Percentiles rank a stretch among this genome's conserved stretches.
These are phyloP conservation scores for Cardamine occulta DNA, from an alignment of 345 rosid species.

Conservation along the genomic window DNA sequence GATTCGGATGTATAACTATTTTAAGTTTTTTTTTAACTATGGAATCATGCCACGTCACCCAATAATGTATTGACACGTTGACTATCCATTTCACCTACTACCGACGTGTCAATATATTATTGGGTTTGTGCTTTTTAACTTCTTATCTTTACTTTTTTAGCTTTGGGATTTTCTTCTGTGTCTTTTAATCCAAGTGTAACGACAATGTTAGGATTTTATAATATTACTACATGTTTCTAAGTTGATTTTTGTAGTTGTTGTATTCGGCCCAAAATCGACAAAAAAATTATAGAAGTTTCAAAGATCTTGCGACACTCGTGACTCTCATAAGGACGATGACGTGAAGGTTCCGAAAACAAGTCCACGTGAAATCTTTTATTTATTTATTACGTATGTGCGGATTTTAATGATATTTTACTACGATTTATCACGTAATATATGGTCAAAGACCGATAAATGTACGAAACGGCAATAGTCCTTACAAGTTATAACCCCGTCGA, in stretches of 20 bases:
- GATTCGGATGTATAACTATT: conserved; percentile 6
- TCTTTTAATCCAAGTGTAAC: conserved; percentile 29
- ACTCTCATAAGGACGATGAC: conserved; percentile 38
- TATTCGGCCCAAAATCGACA: conserved; percentile 21
- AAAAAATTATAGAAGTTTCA: conserved; percentile 8
- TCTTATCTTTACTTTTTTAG: conserved; percentile 15
- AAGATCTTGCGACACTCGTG: conserved; percentile 43
- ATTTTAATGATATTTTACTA: not conserved
- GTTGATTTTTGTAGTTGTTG: conserved; percentile 5
- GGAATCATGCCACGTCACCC: conserved; percentile 34
- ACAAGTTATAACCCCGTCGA: not conserved
- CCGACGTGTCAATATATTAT: conserved; percentile 43
- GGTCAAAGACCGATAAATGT: conserved; percentile 6
- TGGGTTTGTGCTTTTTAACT: conserved; percentile 40
- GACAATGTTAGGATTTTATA: conserved; percentile 23
- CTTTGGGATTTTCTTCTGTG: conserved; percentile 35
- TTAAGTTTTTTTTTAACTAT: not conserved
- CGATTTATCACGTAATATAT: conserved; percentile 20
- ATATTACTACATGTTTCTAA: not conserved
- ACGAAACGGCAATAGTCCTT: not conserved
- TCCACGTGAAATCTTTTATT: conserved; percentile 39
- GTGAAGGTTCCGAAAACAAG: conserved; percentile 35
- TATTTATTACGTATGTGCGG: conserved; percentile 16
- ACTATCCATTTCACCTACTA: conserved; percentile 28
- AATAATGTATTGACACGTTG: conserved; percentile 47